Conservation (phyloP, 2,329 filamentous ascomycete species). For the Curvularia lunata region DNA sequence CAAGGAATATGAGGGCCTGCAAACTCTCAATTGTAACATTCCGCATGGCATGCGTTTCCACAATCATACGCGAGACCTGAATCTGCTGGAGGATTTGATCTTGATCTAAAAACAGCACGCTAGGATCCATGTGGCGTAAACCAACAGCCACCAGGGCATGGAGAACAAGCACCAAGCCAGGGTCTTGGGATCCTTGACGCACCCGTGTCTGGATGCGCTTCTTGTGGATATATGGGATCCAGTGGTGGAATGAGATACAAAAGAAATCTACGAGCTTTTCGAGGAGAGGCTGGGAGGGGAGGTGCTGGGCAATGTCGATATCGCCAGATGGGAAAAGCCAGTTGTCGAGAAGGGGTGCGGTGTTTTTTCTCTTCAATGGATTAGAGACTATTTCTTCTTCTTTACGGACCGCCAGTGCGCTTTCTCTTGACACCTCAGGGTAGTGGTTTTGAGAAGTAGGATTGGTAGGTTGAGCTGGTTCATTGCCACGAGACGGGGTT, state of each 20-base stretch:
- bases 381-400: slow-evolving; percentile 13
- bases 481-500: slow-evolving; percentile 7
- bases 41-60: slow-evolving; percentile 37
- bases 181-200: slow-evolving; percentile 21
- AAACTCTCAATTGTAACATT: slow-evolving; percentile 39
- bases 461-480: slow-evolving; percentile 3
- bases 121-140: slow-evolving; percentile 38
- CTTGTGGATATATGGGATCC: slow-evolving; percentile 46
- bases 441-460: slow-evolving; percentile 2
- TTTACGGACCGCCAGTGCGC: background rate
- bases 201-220: slow-evolving; percentile 36
- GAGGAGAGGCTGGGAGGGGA: slow-evolving; percentile 36
- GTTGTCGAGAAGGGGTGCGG: slow-evolving; percentile 20
- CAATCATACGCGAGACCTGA: slow-evolving; percentile 37
- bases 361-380: slow-evolving; percentile 36
- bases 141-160: slow-evolving; percentile 39
- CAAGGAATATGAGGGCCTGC: slow-evolving; percentile 41
- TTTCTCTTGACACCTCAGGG: background rate
- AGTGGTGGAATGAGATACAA: slow-evolving; percentile 44
- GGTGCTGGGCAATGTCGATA: slow-evolving; percentile 33
- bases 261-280: slow-evolving; percentile 40
- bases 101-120: slow-evolving; percentile 30
- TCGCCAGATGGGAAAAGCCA: slow-evolving; percentile 30
- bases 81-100: slow-evolving; percentile 38
- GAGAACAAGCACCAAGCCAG: slow-evolving; percentile 32